phyloP scores from a whole-genome alignment of 2,329 filamentous ascomycete genomes.

The Alternaria atra region DNA sequence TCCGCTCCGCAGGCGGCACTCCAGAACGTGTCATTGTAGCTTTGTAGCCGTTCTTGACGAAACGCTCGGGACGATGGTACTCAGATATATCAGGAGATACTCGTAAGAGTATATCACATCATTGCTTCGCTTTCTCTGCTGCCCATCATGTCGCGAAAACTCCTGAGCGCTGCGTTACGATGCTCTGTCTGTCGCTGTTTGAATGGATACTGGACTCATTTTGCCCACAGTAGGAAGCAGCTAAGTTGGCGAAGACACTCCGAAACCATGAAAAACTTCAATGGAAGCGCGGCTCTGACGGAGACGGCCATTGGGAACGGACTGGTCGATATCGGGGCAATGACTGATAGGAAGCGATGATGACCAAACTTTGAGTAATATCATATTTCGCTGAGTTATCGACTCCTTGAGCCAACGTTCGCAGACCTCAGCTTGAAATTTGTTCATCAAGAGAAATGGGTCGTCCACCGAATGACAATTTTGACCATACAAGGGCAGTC shows the following conservation, averaged over 20 bases:
- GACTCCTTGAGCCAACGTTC: background rate
- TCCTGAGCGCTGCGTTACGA: too few species aligned
- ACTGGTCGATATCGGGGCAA: background rate
- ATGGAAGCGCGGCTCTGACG: background rate
- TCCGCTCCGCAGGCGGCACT: too few species aligned
- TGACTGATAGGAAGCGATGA: background rate
- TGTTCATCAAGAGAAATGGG: too few species aligned
- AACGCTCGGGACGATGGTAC: too few species aligned
- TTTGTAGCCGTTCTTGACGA: too few species aligned
- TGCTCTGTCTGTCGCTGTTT: constrained; percentile 3
- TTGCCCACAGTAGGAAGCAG: constrained; percentile 3
- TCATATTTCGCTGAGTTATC: background rate
- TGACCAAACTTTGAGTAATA: constrained; percentile 29
- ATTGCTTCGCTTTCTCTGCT: too few species aligned
- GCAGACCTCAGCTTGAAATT: background rate
- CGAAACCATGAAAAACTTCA: background rate
- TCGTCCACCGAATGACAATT: too few species aligned
- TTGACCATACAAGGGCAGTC: too few species aligned
- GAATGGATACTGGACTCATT: background rate
- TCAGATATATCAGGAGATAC: too few species aligned
- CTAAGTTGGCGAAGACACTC: constrained; percentile 1
- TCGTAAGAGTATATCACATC: too few species aligned
- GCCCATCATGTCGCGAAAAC: too few species aligned
- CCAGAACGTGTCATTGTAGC: too few species aligned
- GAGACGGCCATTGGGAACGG: background rate